These are phyloP conservation scores for Penicillium odoratum DNA, from an alignment of 495 filamentous ascomycete species.

Conservation along the genomic window DNA sequence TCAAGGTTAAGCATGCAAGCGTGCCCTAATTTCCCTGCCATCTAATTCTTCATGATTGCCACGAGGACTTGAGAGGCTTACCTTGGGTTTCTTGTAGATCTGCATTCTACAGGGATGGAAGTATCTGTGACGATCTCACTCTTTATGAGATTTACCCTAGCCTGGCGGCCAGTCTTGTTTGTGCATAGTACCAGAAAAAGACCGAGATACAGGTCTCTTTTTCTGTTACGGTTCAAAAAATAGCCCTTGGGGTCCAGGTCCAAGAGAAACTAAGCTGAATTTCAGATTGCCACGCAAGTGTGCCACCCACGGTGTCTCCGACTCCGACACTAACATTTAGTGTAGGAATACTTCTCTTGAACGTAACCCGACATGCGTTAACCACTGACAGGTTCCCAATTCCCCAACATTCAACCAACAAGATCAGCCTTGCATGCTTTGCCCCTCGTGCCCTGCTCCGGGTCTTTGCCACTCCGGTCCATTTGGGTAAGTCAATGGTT, in stretches of 20 bases:
- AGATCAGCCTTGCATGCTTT: neutral
- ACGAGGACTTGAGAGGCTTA: neutral
- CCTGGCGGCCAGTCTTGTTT: neutral
- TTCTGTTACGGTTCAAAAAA: neutral
- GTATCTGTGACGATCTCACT: neutral
- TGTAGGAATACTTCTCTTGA: constrained; percentile 2
- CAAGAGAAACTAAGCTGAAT: neutral
- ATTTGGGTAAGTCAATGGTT: neutral
- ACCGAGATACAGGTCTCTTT: neutral
- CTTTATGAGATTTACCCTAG: neutral
- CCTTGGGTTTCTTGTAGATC: neutral
- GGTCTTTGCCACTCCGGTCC: neutral
- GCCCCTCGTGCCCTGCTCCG: neutral
- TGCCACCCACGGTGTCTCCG: neutral
- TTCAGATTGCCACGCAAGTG: neutral
- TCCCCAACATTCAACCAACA: neutral
- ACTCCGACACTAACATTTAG: neutral
- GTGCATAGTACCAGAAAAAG: neutral
- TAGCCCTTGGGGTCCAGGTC: neutral
- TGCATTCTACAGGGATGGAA: neutral
- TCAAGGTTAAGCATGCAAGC: constrained; percentile 1
- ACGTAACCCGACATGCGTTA: neutral
- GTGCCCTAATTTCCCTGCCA: constrained; percentile 8
- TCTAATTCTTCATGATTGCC: neutral
- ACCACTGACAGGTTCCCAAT: neutral